Conservation (phyloP, 2,329 filamentous ascomycete species). For the Hawksworthiomyces lignivorus region DNA sequence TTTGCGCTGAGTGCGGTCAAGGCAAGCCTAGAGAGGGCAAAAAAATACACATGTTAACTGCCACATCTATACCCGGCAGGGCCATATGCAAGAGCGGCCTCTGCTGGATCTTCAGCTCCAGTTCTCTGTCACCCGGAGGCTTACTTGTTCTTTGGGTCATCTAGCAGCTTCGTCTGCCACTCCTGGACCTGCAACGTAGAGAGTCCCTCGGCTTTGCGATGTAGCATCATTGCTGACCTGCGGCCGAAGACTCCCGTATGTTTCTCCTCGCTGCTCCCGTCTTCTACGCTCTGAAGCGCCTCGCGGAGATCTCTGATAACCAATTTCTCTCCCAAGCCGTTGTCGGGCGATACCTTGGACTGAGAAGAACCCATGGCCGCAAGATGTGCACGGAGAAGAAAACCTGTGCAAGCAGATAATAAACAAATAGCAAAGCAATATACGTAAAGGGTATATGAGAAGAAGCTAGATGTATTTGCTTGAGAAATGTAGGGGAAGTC, state of each 20-base stretch:
- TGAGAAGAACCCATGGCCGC: constrained; percentile 22
- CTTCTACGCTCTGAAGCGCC: neutral
- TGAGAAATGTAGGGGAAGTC: no score
- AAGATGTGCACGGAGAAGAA: no score
- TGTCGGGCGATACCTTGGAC: constrained; percentile 20
- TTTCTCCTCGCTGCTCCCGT: constrained; percentile 25
- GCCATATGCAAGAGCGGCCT: no score
- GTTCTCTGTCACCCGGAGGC: constrained; percentile 5
- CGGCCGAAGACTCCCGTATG: constrained; percentile 21
- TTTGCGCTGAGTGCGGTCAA: constrained; percentile 64
- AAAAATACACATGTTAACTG: no score
- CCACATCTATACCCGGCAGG: no score
- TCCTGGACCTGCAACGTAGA: constrained; percentile 41
- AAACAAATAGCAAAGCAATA: no score
- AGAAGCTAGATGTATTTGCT: no score
- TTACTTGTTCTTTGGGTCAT: constrained; percentile 59
- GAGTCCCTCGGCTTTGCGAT: constrained; percentile 31
- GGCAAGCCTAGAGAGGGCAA: constrained; percentile 50
- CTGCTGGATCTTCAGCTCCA: no score
- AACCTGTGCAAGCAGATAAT: no score
- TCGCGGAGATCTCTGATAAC: constrained; percentile 26
- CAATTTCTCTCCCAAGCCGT: constrained; percentile 22
- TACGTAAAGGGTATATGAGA: no score
- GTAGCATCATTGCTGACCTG: neutral
- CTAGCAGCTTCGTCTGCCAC: constrained; percentile 56